These are phyloP conservation scores for Middelhovenomyces tepae DNA, from an alignment of 805 yeast species.

Conservation along the genomic window DNA sequence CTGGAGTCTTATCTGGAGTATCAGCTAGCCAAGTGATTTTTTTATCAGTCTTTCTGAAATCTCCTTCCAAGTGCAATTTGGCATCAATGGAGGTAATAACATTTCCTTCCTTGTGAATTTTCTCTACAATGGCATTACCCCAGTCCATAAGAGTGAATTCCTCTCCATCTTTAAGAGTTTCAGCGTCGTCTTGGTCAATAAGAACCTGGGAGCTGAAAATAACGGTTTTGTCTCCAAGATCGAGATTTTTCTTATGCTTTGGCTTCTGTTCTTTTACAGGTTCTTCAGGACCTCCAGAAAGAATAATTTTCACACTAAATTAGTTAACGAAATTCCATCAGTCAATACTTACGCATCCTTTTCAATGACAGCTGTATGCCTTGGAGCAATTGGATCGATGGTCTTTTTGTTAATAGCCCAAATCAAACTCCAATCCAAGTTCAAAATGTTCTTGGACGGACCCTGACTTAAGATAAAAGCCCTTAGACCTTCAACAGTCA, in stretches of 20 bases:
- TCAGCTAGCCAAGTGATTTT: slow-evolving; percentile 92
- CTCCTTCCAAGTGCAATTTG: slow-evolving; percentile 85
- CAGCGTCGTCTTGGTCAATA: slow-evolving; percentile 81
- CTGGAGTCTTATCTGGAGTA: slow-evolving; percentile 59
- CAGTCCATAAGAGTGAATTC: slow-evolving; percentile 98
- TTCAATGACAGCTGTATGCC: slow-evolving; percentile 73
- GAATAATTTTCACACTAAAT: slow-evolving; percentile 58
- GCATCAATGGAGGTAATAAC: slow-evolving; percentile 59
- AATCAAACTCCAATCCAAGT: slow-evolving; percentile 93
- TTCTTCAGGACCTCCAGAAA: slow-evolving; percentile 56
- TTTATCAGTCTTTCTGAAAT: slow-evolving; percentile 92
- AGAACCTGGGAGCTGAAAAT: slow-evolving; percentile 53
- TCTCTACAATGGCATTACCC: slow-evolving; percentile 85
- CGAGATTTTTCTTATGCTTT: slow-evolving; percentile 93
- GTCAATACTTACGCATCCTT: too few relatives aligned
- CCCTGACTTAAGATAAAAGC: slow-evolving; percentile 93
- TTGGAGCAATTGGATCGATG: slow-evolving; percentile 95
- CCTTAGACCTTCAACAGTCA: slow-evolving; percentile 96
- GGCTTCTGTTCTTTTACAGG: slow-evolving; percentile 66
- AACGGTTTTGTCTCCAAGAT: slow-evolving; percentile 75
- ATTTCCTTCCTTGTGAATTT: slow-evolving; percentile 52
- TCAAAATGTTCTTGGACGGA: slow-evolving; percentile 93
- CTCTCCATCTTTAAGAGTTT: slow-evolving; percentile 69
- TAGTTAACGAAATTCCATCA: too few relatives aligned
- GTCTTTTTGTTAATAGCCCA: slow-evolving; percentile 98